These are phyloP conservation scores for Gillenia trifoliata DNA, from an alignment of 306 rosid genomes.

Conservation along the genomic window DNA sequence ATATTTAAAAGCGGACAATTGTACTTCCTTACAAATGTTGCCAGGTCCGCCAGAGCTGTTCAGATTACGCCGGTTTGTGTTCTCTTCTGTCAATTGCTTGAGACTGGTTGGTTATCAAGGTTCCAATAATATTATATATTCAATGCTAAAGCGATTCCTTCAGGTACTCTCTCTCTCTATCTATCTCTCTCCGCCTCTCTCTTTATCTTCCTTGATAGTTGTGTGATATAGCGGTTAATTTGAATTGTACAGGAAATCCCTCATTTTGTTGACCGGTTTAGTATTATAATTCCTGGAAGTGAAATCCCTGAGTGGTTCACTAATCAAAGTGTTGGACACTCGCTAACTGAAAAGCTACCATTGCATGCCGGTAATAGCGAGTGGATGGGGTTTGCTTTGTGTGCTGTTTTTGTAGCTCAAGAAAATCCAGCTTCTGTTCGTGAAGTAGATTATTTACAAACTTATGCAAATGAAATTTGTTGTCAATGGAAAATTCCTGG, in stretches of 20 bases:
- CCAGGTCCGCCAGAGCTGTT: neutral
- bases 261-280: neutral
- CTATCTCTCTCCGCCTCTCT: no score
- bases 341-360: neutral
- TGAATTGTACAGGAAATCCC: neutral
- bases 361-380: neutral
- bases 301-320: slow-evolving; percentile 13
- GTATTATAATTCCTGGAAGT: slow-evolving; percentile 5
- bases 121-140: neutral
- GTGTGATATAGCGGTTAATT: neutral
- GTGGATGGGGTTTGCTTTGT: slow-evolving; percentile 3
- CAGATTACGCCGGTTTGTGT: neutral
- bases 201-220: no score
- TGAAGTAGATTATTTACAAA: neutral
- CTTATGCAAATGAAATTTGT: neutral
- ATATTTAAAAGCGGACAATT: neutral
- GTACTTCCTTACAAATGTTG: neutral
- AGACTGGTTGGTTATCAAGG: neutral
- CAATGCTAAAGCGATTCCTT: neutral
- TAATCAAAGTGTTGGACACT: neutral
- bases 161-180: neutral
- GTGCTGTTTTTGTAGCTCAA: neutral
- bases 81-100: neutral
- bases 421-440: neutral
- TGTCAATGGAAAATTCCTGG: neutral